Evolutionary conservation across 768 basidiomycete species (phyloP).

Genomic region (Collybia sordida): DNA sequence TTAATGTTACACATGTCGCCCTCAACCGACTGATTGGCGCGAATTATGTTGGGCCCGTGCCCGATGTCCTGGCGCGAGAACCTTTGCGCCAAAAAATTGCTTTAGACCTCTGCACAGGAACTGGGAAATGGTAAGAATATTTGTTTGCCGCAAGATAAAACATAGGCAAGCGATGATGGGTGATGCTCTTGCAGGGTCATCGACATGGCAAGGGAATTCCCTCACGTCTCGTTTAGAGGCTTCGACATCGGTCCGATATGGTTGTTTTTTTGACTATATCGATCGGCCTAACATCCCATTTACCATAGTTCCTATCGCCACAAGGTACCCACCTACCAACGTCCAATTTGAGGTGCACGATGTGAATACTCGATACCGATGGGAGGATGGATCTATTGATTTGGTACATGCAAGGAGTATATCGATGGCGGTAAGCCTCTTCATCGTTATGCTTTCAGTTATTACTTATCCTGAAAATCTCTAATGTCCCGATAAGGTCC

Average conservation of each 20-base stretch:
- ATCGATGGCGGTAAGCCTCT: conserved; percentile 55
- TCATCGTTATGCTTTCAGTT: neutral
- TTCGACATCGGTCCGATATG: conserved; percentile 69
- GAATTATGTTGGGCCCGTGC: conserved; percentile 62
- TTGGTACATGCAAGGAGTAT: conserved; percentile 64
- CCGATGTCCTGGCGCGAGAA: conserved; percentile 43
- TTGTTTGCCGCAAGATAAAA: conserved; percentile 12
- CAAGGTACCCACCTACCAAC: conserved; percentile 57
- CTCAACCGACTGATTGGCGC: conserved; percentile 51
- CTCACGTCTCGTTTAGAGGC: conserved; percentile 63
- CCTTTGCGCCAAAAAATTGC: conserved; percentile 46
- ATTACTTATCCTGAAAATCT: neutral
- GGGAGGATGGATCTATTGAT: conserved; percentile 56
- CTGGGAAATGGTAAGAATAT: conserved; percentile 62
- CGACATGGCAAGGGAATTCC: conserved; percentile 71
- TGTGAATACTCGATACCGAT: conserved; percentile 51
- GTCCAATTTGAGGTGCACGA: conserved; percentile 69
- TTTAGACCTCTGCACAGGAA: conserved; percentile 78
- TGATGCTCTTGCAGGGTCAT: conserved; percentile 51
- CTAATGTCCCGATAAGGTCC: conserved; percentile 39
- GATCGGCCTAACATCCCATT: conserved; percentile 11
- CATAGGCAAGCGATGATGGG: conserved; percentile 1
- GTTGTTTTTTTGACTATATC: conserved; percentile 9
- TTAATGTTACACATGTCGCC: conserved; percentile 47
- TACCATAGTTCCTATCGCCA: conserved; percentile 66